Base-by-base conservation (phyloP, 257 asterid species). In the Solanum gracilifrons region DNA sequence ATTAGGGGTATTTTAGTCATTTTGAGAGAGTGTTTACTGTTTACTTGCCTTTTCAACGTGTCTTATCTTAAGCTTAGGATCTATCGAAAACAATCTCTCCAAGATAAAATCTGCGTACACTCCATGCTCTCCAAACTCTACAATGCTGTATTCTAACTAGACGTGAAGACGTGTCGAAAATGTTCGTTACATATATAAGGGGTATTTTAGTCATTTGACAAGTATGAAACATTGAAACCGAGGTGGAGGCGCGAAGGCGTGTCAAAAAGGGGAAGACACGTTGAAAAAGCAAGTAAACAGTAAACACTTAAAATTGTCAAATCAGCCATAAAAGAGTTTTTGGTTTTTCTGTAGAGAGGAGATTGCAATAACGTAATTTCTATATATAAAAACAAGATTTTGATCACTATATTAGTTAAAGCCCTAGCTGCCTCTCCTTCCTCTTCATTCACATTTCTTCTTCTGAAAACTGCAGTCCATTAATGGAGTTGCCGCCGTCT, bases 401-500 rank as follows among this genome's bases (percentile, higher is more conserved):
- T 62, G 66, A 80, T 77, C 62, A 43, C 84, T 2, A 39, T 13
- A n/a, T 2, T 27, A 69, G 20, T 29, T 79, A 7, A 79, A 74
- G 37, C 64, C 39, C 85, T 79, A 80, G 39, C 18, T 80, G 27
- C 21, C 66, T 27, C 13, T 21, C 48, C 35, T 43, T 79, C 46
- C 35, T 76, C 23, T 77, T 43, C 27, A 39, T 41, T 43, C 64
- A n/a, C 25, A 16, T 74, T 74, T 36, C 20, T 9, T 33, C 82
- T 33, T 35, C 29, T 21, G 9, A 33, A 72, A 21, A 77, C 23
- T 51, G 5, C 36, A 79, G 39, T 80, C 20, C 27, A 48, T 48
- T 29, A 3, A 96, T 95, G 98, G 98, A 94, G 89, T 91, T 95
- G n/a, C 94, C 95, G 32, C 87, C 98, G n/a, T 93, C 96, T 83